Base-by-base conservation (phyloP, 169 alveolate genomes). In the Neospora caninum region DNA sequence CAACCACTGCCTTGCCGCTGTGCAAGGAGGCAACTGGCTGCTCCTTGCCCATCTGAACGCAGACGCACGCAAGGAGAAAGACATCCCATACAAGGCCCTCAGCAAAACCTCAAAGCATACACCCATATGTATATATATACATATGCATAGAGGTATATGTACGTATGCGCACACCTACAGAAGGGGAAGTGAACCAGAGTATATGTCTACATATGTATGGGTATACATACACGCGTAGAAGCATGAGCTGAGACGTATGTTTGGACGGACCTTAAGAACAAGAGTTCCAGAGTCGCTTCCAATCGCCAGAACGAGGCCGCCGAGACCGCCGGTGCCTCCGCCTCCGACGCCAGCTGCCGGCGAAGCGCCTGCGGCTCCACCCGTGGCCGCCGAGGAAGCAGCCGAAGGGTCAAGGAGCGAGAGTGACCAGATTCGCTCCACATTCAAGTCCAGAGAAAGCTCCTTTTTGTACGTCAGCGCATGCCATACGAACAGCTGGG, bases 1-100 rank as follows among this genome's bases (percentile, higher is more conserved):
- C 99, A 98, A 98, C 98, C 70, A 98, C 98, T 54, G 98, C 98
- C 95, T 98, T 98, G 93, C 99, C 99, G 86, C 97, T 96, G 94
- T 98, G 93, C 78, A 49, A 34, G 43, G 94, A 91, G n/a, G 87
- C 94, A 80, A 91, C 94, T 0, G 91, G 86, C 38, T 70, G 82
- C 38, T 91, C 94, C 84, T 80, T 80, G 43, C 94, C 93, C 93
- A 89, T 89, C 93, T 89, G 88, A 13, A 64, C 53, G 22, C 86
- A 73, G 86, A 73, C 9, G n/a, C 43, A 22, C 9, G 43, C 41
- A 38, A 2, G 45, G 42, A 18, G 10, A 22, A 6, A n/a, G n/a
- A 73, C 43, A 27, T 31, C n/a, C 38, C n/a, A 22, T 7, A 7
- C 38, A 43, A 54, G 69, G 9, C 45, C 53, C n/a, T n/a, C n/a